Base-by-base conservation (phyloP, 805 yeast species). In the Zygosaccharomyces kombuchaensis region DNA sequence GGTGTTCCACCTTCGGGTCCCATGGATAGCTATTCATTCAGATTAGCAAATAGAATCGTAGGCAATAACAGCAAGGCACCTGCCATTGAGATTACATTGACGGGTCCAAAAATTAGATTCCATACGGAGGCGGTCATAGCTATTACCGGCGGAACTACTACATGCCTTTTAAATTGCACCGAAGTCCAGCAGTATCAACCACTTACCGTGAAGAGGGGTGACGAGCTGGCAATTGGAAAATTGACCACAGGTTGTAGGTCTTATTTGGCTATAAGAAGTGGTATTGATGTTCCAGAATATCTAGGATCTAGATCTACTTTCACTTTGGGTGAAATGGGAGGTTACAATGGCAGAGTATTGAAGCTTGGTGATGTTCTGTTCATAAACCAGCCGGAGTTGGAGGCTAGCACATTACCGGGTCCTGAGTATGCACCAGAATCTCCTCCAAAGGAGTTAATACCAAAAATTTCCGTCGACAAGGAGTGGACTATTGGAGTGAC, bases 1-100 rank as follows among this genome's bases (percentile, higher is more conserved):
- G 99, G 99, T 65, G 98, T 91, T 45, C 99, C 99, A 21, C 98
- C 98, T 6, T 87, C 96, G 34, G 99, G 99, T 37, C 96, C 98
- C 48, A 93, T 91, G 98, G 99, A 91, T 68, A 78, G 82, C 50
- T 90, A 82, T 59, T 82, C 97, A 4, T 90, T 90, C 72, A 76
- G 96, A 58, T 65, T 87, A 51, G 96, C 96, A 16, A 91, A 91
- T 72, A 73, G 85, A 62, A 80, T 87, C 59, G 98, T 91, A 36
- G 98, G 97, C 49, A 93, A 91, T 67, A 78, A 82, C 55, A 69
- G 73, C 52, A 71, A 75, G 36, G 84, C 96, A 9, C 96, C 98
- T 5, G 96, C 95, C 29, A 75, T 91, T 61, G 99, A 91, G 69
- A 73, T 87, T 47, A 93, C 98, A 1, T 71, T 91, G 57, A 78